Evolutionary conservation across 2,329 filamentous ascomycete genomes (phyloP).

Genomic region (Sporothrix inflata): DNA sequence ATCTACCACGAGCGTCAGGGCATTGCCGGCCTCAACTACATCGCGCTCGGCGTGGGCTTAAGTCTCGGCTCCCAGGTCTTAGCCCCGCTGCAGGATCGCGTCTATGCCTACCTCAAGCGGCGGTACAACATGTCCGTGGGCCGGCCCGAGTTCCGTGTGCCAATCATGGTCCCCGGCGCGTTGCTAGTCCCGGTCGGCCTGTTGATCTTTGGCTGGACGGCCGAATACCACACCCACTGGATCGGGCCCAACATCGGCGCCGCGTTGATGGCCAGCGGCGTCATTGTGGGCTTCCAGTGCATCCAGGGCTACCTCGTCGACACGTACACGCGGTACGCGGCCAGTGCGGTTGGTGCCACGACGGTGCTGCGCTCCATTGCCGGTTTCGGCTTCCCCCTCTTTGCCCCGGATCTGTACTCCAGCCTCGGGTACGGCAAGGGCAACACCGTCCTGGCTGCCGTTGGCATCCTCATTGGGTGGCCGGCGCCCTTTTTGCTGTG

Average conservation of each 20-base stretch:
- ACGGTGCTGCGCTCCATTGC: slow-evolving; percentile 53
- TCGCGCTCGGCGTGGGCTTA: slow-evolving; percentile 42
- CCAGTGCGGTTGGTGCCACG: slow-evolving; percentile 50
- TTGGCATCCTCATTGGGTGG: slow-evolving; percentile 47
- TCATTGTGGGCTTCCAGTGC: slow-evolving; percentile 50
- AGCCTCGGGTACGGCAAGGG: slow-evolving; percentile 49
- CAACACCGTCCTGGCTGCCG: slow-evolving; percentile 48
- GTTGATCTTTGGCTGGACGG: slow-evolving; percentile 52
- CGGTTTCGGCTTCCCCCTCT: slow-evolving; percentile 57
- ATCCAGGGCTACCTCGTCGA: slow-evolving; percentile 54
- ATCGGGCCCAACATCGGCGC: slow-evolving; percentile 51
- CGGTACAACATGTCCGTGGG: slow-evolving; percentile 42
- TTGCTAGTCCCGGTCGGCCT: slow-evolving; percentile 49
- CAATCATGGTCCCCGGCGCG: slow-evolving; percentile 48
- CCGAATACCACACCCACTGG: slow-evolving; percentile 49
- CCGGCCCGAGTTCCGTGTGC: slow-evolving; percentile 49
- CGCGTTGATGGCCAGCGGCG: slow-evolving; percentile 44
- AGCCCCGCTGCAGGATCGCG: slow-evolving; percentile 51
- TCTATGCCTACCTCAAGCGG: slow-evolving; percentile 49
- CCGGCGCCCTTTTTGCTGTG: slow-evolving; percentile 51
- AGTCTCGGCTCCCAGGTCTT: slow-evolving; percentile 54
- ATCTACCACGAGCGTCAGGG: slow-evolving; percentile 43
- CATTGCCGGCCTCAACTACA: slow-evolving; percentile 45
- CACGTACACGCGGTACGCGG: slow-evolving; percentile 51
- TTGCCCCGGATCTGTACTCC: slow-evolving; percentile 52